Evolutionary conservation across 108 stramenopile species (phyloP), one percentile per base, ranked within the genome.

Genomic region (Epithemia pelagica): DNA sequence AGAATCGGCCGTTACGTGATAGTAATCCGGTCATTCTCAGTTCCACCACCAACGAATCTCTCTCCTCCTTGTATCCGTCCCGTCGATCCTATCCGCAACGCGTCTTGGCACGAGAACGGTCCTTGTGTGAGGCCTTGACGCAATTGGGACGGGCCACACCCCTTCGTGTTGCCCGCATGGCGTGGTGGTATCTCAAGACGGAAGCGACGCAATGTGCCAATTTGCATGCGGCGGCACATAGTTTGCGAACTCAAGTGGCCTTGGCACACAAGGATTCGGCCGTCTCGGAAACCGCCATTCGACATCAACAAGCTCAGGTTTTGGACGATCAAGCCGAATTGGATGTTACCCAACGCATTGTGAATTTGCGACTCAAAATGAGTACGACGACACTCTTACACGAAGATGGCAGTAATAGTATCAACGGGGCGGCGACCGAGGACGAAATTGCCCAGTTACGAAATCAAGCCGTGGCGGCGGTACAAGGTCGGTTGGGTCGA

Each of bases 121-220:
- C 79, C 51, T 67, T 92, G 19, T 68, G 75, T 20, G 58, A 69
- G 10, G 73, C 82, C 28, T 64, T 88, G 33, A 89, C 85, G 27
- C 61, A 58, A 3, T 66, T 89, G 1, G 88, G 91, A 63, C 71
- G 67, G 33, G 81, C 78, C 26, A 79, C 74, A 53, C 77, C 84
- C 32, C 63, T 90, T 19, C 77, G 91, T 62, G 78, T 74, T 26
- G 67, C 87, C 25, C 74, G 91, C 28, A 92, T 92, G 88, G 81
- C 83, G n/a, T 86, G 79, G 76, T 71, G 74, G 58, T 86, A 79
- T 63, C 74, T 84, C 32, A 83, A 84, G 61, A 70, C 62, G 28
- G 91, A 92, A 74, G 69, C 67, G 0, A 78, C 74, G 64, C 85
- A 92, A 66, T 77, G 80, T n/a, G 71, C 76, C 0, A 64, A 77